Conservation (phyloP, 1,284 basidiomycete genomes). For the Rhodotorula sp. region DNA sequence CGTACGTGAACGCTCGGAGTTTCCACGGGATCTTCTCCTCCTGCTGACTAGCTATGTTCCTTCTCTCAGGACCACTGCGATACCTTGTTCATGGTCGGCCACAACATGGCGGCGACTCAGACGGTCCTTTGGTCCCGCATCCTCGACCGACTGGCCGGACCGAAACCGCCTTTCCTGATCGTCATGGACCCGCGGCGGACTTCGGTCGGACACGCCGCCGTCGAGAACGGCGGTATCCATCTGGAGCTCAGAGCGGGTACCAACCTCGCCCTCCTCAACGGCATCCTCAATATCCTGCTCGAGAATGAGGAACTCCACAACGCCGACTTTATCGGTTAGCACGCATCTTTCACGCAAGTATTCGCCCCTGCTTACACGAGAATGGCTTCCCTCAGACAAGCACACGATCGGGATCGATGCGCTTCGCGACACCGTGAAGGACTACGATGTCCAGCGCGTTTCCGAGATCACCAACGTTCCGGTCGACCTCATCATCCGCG, state of each 20-base stretch:
- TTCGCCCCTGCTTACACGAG: neutral
- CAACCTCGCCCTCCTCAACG: constrained; percentile 13
- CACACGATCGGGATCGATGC: constrained; percentile 21
- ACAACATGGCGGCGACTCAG: constrained; percentile 26
- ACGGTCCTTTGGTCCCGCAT: constrained; percentile 15
- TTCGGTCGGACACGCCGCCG: constrained; percentile 14
- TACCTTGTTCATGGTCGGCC: constrained; percentile 15
- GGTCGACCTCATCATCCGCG: constrained; percentile 8
- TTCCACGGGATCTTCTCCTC: no score
- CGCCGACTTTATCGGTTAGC: constrained; percentile 9
- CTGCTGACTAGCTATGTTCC: neutral
- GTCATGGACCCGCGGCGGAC: constrained; percentile 16
- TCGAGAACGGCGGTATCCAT: constrained; percentile 19
- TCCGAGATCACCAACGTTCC: constrained; percentile 10
- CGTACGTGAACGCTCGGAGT: neutral
- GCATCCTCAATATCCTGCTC: constrained; percentile 15
- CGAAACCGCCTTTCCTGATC: constrained; percentile 17
- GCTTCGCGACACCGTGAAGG: constrained; percentile 12
- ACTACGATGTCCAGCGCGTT: constrained; percentile 17
- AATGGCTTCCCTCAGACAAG: neutral
- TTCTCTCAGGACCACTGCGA: constrained; percentile 12
- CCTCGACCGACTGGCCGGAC: constrained; percentile 22
- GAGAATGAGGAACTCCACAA: constrained; percentile 18
- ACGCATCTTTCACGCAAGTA: no score
- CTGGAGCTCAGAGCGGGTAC: constrained; percentile 4